A percentile compares a stretch with the other conserved stretches of the same genome.
Evolutionary conservation across 2,329 filamentous ascomycete genomes (phyloP).

Genomic region (Xylaria sp.): DNA sequence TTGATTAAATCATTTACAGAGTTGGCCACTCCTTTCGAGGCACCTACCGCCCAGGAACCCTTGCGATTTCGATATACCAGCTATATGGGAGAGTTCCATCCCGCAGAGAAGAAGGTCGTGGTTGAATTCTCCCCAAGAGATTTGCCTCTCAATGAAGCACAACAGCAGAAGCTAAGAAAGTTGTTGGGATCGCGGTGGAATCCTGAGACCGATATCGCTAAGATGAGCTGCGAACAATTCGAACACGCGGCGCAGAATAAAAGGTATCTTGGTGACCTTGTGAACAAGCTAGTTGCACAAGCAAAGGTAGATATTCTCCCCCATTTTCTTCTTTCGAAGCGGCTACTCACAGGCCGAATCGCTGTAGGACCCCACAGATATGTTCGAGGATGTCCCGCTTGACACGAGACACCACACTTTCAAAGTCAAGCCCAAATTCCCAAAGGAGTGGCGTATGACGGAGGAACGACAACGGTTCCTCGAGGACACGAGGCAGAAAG

Average conservation of each 20-base stretch:
- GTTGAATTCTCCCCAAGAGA: slow-evolving; percentile 85
- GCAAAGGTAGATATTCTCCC: slow-evolving; percentile 66
- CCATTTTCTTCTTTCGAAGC: slow-evolving; percentile 26
- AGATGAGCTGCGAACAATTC: slow-evolving; percentile 91
- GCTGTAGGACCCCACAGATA: slow-evolving; percentile 74
- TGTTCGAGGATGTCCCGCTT: slow-evolving; percentile 87
- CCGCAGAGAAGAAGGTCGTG: slow-evolving; percentile 91
- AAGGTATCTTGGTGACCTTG: slow-evolving; percentile 84
- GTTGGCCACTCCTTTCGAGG: slow-evolving; percentile 81
- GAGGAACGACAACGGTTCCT: slow-evolving; percentile 73
- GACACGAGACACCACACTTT: slow-evolving; percentile 86
- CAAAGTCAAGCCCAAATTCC: slow-evolving; percentile 76
- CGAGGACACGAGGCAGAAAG: slow-evolving; percentile 65
- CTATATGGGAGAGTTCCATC: slow-evolving; percentile 94
- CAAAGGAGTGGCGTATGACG: slow-evolving; percentile 84
- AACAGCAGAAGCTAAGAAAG: slow-evolving; percentile 86
- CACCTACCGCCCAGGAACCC: slow-evolving; percentile 73
- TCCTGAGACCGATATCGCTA: slow-evolving; percentile 80
- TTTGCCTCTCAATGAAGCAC: slow-evolving; percentile 72
- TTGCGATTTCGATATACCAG: slow-evolving; percentile 96
- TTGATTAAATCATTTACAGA: slow-evolving; percentile 61
- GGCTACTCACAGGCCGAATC: slow-evolving; percentile 25
- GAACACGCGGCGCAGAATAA: slow-evolving; percentile 95
- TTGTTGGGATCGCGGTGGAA: slow-evolving; percentile 88
- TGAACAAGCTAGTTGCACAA: slow-evolving; percentile 76